Percentiles rank a stretch among this genome's conserved stretches.
Conservation (phyloP, 768 basidiomycete species). For the Xerocomus spinulosus region DNA sequence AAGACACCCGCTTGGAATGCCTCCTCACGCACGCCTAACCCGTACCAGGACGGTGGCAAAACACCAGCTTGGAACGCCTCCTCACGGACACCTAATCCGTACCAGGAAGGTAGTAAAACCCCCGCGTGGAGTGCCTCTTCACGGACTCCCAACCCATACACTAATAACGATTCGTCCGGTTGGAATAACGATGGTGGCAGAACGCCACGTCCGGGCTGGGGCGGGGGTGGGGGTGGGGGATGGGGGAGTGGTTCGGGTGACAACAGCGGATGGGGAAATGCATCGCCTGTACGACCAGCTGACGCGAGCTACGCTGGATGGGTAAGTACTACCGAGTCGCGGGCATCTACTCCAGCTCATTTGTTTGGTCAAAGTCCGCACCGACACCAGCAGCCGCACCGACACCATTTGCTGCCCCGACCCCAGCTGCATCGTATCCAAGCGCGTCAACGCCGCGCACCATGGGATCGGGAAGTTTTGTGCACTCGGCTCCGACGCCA, state of each 20-base stretch:
- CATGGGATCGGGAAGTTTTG: constrained; percentile 20
- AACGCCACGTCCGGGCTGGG: constrained; percentile 50
- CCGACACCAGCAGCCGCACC: constrained; percentile 39
- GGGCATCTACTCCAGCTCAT: constrained; percentile 11
- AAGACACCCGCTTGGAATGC: constrained; percentile 65
- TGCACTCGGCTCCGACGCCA: constrained; percentile 30
- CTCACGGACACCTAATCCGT: constrained; percentile 54
- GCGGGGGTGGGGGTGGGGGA: constrained; percentile 25
- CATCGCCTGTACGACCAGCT: constrained; percentile 32
- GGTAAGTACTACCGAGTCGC: constrained; percentile 29
- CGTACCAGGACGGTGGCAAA: constrained; percentile 40
- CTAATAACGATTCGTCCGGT: constrained; percentile 17
- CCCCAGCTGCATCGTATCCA: constrained; percentile 26
- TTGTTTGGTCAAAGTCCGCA: constrained; percentile 23
- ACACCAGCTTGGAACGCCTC: constrained; percentile 51
- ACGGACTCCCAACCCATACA: constrained; percentile 53
- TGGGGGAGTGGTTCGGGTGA: constrained; percentile 22
- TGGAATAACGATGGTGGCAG: constrained; percentile 37
- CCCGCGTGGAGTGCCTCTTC: constrained; percentile 25
- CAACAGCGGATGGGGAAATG: constrained; percentile 23
- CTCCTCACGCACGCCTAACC: constrained; percentile 53
- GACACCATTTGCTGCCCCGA: constrained; percentile 35
- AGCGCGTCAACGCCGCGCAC: constrained; percentile 32
- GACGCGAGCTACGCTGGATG: constrained; percentile 28
- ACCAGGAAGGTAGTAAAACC: constrained; percentile 24